phyloP scores from a whole-genome alignment of 192 early-diverging fungal genomes.

The Coemansia sp. region DNA sequence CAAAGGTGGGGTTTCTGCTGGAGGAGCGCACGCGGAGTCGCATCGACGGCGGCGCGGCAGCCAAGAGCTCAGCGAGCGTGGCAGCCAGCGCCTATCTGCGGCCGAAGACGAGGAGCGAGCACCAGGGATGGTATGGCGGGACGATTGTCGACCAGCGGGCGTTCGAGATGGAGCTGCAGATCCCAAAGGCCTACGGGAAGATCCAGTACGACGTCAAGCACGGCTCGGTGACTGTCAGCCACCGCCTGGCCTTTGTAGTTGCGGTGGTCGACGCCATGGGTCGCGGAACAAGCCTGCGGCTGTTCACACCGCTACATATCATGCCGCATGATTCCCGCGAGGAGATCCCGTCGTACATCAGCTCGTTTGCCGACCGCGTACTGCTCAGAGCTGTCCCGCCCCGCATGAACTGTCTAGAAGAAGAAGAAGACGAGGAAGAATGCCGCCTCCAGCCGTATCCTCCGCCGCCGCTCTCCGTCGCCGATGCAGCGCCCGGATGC shows the following conservation, averaged over 20 bases:
- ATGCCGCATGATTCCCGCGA: conserved; percentile 40
- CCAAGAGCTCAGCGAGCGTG: conserved; percentile 29
- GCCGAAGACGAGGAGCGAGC: conserved; percentile 16
- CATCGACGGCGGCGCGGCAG: not conserved
- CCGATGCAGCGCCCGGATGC: not conserved
- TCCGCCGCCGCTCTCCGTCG: not conserved
- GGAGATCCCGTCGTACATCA: conserved; percentile 41
- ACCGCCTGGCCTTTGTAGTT: conserved; percentile 50
- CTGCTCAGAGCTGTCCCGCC: conserved; percentile 18
- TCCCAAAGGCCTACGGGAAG: conserved; percentile 45
- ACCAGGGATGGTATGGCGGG: conserved; percentile 26
- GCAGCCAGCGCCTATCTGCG: conserved; percentile 36
- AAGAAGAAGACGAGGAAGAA: not conserved
- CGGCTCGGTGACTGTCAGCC: conserved; percentile 47
- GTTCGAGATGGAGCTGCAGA: conserved; percentile 49
- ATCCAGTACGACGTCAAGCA: conserved; percentile 54
- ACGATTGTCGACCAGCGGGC: conserved; percentile 47
- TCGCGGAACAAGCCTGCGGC: conserved; percentile 43
- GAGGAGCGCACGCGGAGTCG: conserved; percentile 52
- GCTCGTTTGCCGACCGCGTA: conserved; percentile 45
- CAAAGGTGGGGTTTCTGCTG: conserved; percentile 42
- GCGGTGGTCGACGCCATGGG: conserved; percentile 44
- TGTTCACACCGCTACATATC: conserved; percentile 53
- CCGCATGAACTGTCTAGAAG: not conserved
- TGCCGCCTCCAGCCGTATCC: not conserved